phyloP scores from a whole-genome alignment of 495 filamentous ascomycete genomes.

The Annulohypoxylon maeteangense region DNA sequence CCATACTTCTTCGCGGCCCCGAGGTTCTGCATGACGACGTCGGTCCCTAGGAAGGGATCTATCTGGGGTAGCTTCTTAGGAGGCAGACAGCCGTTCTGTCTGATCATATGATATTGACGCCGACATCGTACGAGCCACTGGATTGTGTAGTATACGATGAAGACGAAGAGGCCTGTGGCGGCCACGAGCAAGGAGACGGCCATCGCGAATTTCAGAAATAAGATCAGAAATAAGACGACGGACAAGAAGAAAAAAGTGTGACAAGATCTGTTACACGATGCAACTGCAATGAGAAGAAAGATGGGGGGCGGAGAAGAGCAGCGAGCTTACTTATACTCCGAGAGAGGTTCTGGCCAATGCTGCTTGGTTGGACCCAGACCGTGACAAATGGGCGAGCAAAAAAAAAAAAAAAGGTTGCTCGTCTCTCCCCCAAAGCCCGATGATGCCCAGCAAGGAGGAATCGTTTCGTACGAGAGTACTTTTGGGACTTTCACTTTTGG shows the following conservation, averaged over 20 bases:
- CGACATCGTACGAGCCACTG: constrained; percentile 38
- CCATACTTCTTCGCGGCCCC: constrained; percentile 36
- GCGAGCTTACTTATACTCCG: constrained; percentile 43
- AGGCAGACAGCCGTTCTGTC: constrained; percentile 37
- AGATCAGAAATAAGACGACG: not conserved
- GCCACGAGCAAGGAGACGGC: constrained; percentile 37
- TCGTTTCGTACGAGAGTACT: constrained; percentile 22
- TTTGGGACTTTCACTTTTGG: constrained; percentile 27
- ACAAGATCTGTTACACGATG: constrained; percentile 33
- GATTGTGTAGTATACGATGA: constrained; percentile 26
- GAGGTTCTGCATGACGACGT: constrained; percentile 44
- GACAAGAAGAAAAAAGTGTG: constrained; percentile 1
- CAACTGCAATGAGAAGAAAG: constrained; percentile 26
- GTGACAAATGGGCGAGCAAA: constrained; percentile 37
- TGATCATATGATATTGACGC: constrained; percentile 31
- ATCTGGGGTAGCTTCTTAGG: constrained; percentile 42
- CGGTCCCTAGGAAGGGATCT: constrained; percentile 47
- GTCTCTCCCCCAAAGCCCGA: constrained; percentile 39
- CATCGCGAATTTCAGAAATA: constrained; percentile 20
- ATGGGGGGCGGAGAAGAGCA: constrained; percentile 39
- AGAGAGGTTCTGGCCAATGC: constrained; percentile 33
- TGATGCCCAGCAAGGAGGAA: constrained; percentile 42
- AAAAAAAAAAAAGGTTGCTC: constrained; percentile 12
- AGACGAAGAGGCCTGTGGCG: constrained; percentile 25
- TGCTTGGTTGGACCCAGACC: constrained; percentile 38